Base-by-base conservation (phyloP, 257 asterid genomes). In the Jacaranda mimosifolia region DNA sequence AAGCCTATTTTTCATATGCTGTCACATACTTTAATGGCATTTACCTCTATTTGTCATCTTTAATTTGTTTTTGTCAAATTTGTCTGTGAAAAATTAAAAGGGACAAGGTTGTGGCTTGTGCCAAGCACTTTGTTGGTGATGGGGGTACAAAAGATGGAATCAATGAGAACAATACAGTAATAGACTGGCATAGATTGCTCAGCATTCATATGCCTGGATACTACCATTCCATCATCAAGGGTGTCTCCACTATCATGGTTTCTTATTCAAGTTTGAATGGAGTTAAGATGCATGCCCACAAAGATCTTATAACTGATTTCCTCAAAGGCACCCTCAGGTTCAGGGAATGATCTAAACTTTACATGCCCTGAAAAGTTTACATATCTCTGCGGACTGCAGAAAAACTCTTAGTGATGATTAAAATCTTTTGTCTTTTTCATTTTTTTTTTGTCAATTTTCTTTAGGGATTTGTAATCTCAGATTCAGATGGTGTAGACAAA, bases 181-280 rank as follows among this genome's bases (percentile, higher is more conserved):
- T 5, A 0, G 77, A 76, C 17, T 80, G 73, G 74, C 67, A 75
- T 11, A 78, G 64, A 52, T 1, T 80, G 40, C 65, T 80, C 19
- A 80, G 74, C 69, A 80, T 75, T 53, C 84, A 80, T 48, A 80
- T 80, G 84, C 81, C 80, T 11, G 84, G 74, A 0, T 81, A 81
- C 46, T 63, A 69, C 17, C 51, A 76, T 14, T 69, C 78, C 19
- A 70, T 81, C 57, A 81, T 58, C 56, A 81, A 81, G 75, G 78
- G 81, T 35, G 84, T 81, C 3, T 58, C 82, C 4, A 77, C 79
- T 2, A 19, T 82, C 3, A 77, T 73, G 85, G 66, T 82, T 63
- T 82, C 85, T 4, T 82, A 77, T 46, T 77, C 85, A 5, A 78
- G 83, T 17, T 82, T 63, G 80, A 82, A 82, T 39, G 85, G 85